Conservation (phyloP, 2,329 filamentous ascomycete genomes). For the Fusarium chaquense region DNA sequence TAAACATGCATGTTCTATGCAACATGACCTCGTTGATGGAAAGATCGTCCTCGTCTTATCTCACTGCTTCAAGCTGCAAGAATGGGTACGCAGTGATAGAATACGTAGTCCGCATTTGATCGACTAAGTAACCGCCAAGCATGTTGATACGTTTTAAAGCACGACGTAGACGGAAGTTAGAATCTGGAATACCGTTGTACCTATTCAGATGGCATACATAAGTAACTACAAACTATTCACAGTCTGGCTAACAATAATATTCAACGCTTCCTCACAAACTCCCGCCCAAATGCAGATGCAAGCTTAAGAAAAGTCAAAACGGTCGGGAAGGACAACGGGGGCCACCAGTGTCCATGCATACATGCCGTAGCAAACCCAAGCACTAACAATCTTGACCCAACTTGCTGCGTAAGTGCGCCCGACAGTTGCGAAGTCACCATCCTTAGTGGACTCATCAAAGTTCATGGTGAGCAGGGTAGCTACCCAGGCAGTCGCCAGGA, state of each 20-base stretch:
- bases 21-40: conserved; percentile 35
- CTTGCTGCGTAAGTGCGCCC: conserved; percentile 96
- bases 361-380: conserved; percentile 95
- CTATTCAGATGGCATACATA: conserved; percentile 20
- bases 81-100: background rate
- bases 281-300: conserved; percentile 27
- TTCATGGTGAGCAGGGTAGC: conserved; percentile 87
- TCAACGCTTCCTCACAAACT: conserved; percentile 36
- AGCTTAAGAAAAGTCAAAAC: conserved; percentile 73
- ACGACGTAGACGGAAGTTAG: background rate
- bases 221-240: conserved; percentile 8
- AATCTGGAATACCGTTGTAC: conserved; percentile 2
- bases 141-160: conserved; percentile 7
- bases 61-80: conserved; percentile 30
- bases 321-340: conserved; percentile 84
- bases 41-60: conserved; percentile 24
- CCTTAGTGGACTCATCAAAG: conserved; percentile 72
- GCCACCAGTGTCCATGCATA: conserved; percentile 95
- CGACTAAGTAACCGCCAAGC: conserved; percentile 9
- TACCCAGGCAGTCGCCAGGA: conserved; percentile 95
- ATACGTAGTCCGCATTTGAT: background rate
- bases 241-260: conserved; percentile 20
- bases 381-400: conserved; percentile 98
- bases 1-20: conserved; percentile 22
- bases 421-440: conserved; percentile 86